Conservation (phyloP, 2,329 filamentous ascomycete genomes). For the Ophiostoma himal-ulmi region DNA sequence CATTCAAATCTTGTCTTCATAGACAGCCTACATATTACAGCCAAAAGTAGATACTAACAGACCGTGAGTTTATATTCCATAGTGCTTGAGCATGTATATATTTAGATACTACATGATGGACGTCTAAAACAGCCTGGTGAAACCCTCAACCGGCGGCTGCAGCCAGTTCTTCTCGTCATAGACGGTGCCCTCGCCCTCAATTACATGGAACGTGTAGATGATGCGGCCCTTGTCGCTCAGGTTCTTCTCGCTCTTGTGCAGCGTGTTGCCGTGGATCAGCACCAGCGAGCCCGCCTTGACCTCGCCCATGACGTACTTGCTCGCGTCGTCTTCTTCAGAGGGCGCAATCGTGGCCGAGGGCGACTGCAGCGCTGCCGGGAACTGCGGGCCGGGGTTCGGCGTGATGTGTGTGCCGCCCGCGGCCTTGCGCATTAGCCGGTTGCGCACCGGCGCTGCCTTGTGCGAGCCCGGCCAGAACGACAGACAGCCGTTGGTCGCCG, state of each 20-base stretch:
- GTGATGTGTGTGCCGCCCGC: constrained; percentile 59
- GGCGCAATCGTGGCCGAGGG: constrained; percentile 32
- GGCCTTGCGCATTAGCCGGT: constrained; percentile 66
- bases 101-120: not conserved
- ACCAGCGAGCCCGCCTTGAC: constrained; percentile 88
- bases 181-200: constrained; percentile 60
- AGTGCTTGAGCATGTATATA: not conserved
- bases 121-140: constrained; percentile 57
- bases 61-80: too few relatives aligned
- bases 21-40: not conserved
- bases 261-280: constrained; percentile 87
- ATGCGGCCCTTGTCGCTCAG: constrained; percentile 77
- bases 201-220: constrained; percentile 97
- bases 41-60: too few relatives aligned
- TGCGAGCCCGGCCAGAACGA: constrained; percentile 82
- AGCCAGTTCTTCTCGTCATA: constrained; percentile 93
- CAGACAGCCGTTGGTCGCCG: constrained; percentile 77
- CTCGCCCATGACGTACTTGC: constrained; percentile 71
- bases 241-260: constrained; percentile 97
- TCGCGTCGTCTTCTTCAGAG: constrained; percentile 37
- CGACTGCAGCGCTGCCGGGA: constrained; percentile 51
- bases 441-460: constrained; percentile 58
- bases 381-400: constrained; percentile 55
- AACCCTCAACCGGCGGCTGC: constrained; percentile 74
- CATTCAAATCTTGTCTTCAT: not conserved